Conservation (phyloP, 208 protist genomes). For the Kentomonas sorsogonicus region DNA sequence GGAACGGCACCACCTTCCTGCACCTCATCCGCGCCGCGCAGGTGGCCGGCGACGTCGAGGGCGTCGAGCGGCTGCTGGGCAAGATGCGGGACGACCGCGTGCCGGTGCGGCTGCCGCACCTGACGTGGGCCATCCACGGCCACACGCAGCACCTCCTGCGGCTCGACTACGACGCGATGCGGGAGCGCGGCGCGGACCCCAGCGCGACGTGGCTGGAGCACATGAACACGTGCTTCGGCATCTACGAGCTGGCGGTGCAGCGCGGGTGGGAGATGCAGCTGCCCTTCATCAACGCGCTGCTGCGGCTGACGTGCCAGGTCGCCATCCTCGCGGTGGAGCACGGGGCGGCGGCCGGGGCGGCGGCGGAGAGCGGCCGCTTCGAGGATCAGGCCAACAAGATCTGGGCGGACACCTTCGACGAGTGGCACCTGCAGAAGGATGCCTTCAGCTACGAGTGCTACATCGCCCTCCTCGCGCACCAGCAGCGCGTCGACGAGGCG, state of each 20-base stretch:
- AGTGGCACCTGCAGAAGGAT: constrained; percentile 77
- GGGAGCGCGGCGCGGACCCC: constrained; percentile 43
- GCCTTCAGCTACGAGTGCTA: constrained; percentile 88
- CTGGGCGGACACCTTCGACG: constrained; percentile 76
- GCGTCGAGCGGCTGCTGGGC: constrained; percentile 64
- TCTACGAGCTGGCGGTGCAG: constrained; percentile 75
- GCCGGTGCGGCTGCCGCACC: constrained; percentile 50
- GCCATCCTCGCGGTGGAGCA: constrained; percentile 81
- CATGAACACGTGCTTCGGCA: constrained; percentile 77
- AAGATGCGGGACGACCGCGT: constrained; percentile 83
- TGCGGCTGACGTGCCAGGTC: constrained; percentile 76
- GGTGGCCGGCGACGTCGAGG: constrained; percentile 73
- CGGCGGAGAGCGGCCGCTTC: constrained; percentile 49
- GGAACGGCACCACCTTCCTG: constrained; percentile 78
- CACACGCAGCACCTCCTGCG: constrained; percentile 72
- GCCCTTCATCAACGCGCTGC: constrained; percentile 76
- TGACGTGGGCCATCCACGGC: constrained; percentile 77
- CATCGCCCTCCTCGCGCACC: constrained; percentile 79
- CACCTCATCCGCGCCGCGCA: constrained; percentile 79
- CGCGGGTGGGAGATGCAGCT: constrained; percentile 75
- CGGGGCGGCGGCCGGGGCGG: constrained; percentile 34
- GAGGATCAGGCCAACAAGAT: constrained; percentile 76
- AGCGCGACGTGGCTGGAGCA: constrained; percentile 53
- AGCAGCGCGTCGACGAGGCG: constrained; percentile 85
- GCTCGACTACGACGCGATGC: constrained; percentile 62